Percentiles rank a stretch among this genome's conserved stretches.
These are phyloP conservation scores for Lenzites betulinus DNA, from an alignment of 768 basidiomycete genomes.

Conservation along the genomic window DNA sequence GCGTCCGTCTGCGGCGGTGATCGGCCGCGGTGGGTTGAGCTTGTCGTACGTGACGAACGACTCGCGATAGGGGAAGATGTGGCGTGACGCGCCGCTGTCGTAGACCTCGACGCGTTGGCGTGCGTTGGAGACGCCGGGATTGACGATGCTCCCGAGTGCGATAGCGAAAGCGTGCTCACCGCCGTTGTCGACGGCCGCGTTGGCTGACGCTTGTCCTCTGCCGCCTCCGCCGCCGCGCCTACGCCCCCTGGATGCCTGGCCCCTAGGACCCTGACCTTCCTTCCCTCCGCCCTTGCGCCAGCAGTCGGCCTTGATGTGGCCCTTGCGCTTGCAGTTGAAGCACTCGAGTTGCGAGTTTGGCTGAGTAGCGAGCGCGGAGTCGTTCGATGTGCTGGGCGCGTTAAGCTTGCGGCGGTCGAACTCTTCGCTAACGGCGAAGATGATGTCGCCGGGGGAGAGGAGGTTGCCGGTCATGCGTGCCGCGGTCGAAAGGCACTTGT, in stretches of 20 bases:
- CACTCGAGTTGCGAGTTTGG: not conserved
- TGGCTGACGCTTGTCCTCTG: not conserved
- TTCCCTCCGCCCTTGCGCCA: constrained; percentile 4
- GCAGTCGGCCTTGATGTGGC: constrained; percentile 5
- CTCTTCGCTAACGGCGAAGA: constrained; percentile 2
- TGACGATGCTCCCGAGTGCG: not conserved
- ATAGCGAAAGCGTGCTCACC: not conserved
- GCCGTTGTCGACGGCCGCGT: not conserved
- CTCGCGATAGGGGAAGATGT: constrained; percentile 20
- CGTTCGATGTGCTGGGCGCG: not conserved
- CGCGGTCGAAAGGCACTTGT: too few relatives aligned
- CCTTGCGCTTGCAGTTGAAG: constrained; percentile 6
- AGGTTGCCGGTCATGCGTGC: not conserved
- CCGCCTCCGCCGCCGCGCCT: not conserved
- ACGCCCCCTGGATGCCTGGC: not conserved
- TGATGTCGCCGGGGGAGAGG: not conserved
- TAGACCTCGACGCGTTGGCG: constrained; percentile 1
- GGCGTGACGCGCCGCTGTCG: constrained; percentile 24
- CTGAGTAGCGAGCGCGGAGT: not conserved
- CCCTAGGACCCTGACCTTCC: constrained; percentile 3
- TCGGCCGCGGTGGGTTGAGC: constrained; percentile 25
- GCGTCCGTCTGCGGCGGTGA: constrained; percentile 30
- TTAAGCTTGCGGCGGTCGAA: not conserved
- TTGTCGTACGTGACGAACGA: constrained; percentile 8
- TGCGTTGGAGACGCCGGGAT: not conserved